Percentiles rank a stretch among this genome's conserved stretches.
Evolutionary conservation across 1,139 yeast species (phyloP).

Genomic region (Geotrichum histeridarum): DNA sequence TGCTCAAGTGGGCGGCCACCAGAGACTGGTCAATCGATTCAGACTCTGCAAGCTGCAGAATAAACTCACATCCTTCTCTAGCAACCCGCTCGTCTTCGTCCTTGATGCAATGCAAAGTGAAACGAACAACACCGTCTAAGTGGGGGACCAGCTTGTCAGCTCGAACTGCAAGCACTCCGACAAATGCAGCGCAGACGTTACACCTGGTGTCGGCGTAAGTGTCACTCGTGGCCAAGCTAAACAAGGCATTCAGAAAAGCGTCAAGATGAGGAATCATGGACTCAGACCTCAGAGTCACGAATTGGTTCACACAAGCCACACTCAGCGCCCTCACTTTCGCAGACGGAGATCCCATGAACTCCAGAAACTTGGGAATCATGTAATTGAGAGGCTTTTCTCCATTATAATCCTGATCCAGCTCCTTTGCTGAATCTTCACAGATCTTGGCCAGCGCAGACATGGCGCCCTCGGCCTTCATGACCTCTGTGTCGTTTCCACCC

Average conservation of each 20-base stretch:
- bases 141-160: constrained; percentile 81
- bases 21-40: constrained; percentile 41
- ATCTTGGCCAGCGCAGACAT: constrained; percentile 78
- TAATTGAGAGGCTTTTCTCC: constrained; percentile 63
- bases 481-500: constrained; percentile 29
- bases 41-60: constrained; percentile 68
- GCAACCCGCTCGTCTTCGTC: constrained; percentile 69
- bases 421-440: constrained; percentile 71
- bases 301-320: constrained; percentile 70
- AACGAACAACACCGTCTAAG: constrained; percentile 75
- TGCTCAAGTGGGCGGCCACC: constrained; percentile 48
- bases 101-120: constrained; percentile 74
- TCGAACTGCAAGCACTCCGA: constrained; percentile 64
- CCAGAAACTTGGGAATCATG: constrained; percentile 60
- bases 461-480: constrained; percentile 60
- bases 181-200: constrained; percentile 74
- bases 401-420: constrained; percentile 56
- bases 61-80: constrained; percentile 87
- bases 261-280: constrained; percentile 62
- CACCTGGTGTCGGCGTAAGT: constrained; percentile 56
- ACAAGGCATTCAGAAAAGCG: constrained; percentile 57
- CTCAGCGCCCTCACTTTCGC: constrained; percentile 57
- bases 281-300: constrained; percentile 64
- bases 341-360: constrained; percentile 40
- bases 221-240: constrained; percentile 54